These are phyloP conservation scores for Fraxinus velutina DNA, from an alignment of 305 asterid species.

Conservation along the genomic window DNA sequence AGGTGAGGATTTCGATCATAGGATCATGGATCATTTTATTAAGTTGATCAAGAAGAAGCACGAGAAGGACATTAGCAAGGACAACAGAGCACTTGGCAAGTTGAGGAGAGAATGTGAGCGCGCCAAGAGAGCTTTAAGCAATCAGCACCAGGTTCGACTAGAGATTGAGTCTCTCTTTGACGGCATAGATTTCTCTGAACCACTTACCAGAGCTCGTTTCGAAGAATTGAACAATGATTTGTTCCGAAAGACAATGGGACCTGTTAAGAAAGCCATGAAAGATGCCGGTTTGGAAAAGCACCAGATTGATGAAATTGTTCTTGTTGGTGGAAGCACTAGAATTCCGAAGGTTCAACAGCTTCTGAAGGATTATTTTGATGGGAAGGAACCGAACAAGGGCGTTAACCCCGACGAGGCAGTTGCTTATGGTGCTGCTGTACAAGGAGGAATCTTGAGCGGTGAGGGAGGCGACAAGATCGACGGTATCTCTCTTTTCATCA, in stretches of 20 bases:
- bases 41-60: too few relatives aligned
- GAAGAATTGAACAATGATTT: slow-evolving; percentile 83
- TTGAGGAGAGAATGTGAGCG: slow-evolving; percentile 36
- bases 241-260: slow-evolving; percentile 76
- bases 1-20: too few relatives aligned
- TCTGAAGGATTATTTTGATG: slow-evolving; percentile 66
- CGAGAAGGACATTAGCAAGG: too few relatives aligned
- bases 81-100: too few relatives aligned
- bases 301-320: slow-evolving; percentile 76
- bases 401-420: slow-evolving; percentile 90
- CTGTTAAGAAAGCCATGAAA: slow-evolving; percentile 84
- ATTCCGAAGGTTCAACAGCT: slow-evolving; percentile 84
- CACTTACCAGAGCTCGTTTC: slow-evolving; percentile 82
- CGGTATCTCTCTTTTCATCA: slow-evolving; percentile 30
- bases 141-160: slow-evolving; percentile 84
- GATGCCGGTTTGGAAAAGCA: slow-evolving; percentile 72
- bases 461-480: slow-evolving; percentile 76
- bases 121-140: slow-evolving; percentile 82
- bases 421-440: slow-evolving; percentile 87
- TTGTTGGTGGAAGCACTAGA: slow-evolving; percentile 88
- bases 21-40: too few relatives aligned
- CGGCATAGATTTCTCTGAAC: slow-evolving; percentile 79
- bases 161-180: slow-evolving; percentile 85
- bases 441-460: slow-evolving; percentile 80
- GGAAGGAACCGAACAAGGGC: slow-evolving; percentile 77